Evolutionary conservation across 495 filamentous ascomycete species (phyloP).

Genomic region (Lepraria neglecta): DNA sequence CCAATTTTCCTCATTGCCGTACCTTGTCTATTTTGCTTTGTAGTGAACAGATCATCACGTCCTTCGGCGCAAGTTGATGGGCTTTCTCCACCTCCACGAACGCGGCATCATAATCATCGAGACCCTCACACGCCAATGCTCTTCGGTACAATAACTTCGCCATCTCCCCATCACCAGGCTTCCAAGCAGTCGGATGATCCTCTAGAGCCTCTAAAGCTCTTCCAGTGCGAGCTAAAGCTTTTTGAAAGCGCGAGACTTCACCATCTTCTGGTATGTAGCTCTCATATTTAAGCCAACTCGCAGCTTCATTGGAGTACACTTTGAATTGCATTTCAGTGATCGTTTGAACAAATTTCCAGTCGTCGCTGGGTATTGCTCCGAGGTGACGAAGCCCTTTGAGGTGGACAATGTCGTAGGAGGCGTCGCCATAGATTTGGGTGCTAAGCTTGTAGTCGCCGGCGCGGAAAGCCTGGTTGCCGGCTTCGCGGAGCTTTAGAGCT

Average conservation of each 20-base stretch:
- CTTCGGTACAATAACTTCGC: neutral
- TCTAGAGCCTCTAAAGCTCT: constrained; percentile 1
- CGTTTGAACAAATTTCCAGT: neutral
- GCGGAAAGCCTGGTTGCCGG: constrained; percentile 2
- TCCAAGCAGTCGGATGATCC: neutral
- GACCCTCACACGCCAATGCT: constrained; percentile 2
- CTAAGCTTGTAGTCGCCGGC: constrained; percentile 3
- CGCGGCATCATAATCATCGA: neutral
- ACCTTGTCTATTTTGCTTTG: neutral
- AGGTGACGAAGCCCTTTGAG: constrained; percentile 1
- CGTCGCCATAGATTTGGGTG: neutral
- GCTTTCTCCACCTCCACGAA: neutral
- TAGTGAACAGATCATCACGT: neutral
- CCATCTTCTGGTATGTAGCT: constrained; percentile 1
- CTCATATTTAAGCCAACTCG: neutral
- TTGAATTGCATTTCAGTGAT: constrained; percentile 11
- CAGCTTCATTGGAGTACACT: constrained; percentile 1
- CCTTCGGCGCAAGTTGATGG: neutral
- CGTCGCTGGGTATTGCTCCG: constrained; percentile 1
- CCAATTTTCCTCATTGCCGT: neutral
- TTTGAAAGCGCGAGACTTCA: constrained; percentile 6
- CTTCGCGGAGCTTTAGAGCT: constrained; percentile 4
- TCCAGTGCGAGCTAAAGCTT: constrained; percentile 1
- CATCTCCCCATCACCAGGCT: neutral
- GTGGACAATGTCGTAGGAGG: neutral